Base-by-base conservation (phyloP, 352 stramenopile species). In the Phytophthora rubi region DNA sequence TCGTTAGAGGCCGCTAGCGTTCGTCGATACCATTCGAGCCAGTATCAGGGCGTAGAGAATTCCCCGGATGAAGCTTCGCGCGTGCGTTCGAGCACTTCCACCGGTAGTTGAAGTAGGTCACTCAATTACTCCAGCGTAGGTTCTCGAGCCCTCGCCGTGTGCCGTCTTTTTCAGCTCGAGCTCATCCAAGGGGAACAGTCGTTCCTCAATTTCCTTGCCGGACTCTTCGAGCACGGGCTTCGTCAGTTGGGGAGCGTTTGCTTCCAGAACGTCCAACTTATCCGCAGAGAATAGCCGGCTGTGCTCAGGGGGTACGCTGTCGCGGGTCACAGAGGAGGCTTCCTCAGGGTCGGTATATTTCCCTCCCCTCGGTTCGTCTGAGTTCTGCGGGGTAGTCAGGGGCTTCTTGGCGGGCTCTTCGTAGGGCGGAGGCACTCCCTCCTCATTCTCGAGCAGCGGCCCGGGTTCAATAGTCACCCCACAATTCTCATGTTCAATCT, bases 121-220 rank as follows among this genome's bases (percentile, higher is more conserved):
- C 30, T 58, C 7, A 42, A 16, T n/a, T 58, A 7, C 2, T 35
- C 16, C 13, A 44, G 52, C 13, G 23, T 42, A 3, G 23, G 7
- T n/a, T 56, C 26, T 6, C 26, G 26, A 13, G 33, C 7, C 13
- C 42, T 8, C 28, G 23, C 16, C 12, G 52, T 32, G 15, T 53
- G 53, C 37, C 45, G 10, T 12, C 0, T 23, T 8, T 15, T 44
- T 52, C 12, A 62, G 15, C 39, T 62, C 55, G 0, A 62, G 23
- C 3, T 62, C 39, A 26, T 53, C 55, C 3, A 61, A 37, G 6
- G 37, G 37, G 37, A 26, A 52, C 12, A 53, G 23, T 4, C 54
- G 54, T 39, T 61, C 54, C 12, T 61, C 54, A 0, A 61, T 10
- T 23, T 53, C 33, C 13, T 61, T 42, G 8, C 53, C 54, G n/a